phyloP scores from a whole-genome alignment of 352 stramenopile species.

The Globisporangium nunn region DNA sequence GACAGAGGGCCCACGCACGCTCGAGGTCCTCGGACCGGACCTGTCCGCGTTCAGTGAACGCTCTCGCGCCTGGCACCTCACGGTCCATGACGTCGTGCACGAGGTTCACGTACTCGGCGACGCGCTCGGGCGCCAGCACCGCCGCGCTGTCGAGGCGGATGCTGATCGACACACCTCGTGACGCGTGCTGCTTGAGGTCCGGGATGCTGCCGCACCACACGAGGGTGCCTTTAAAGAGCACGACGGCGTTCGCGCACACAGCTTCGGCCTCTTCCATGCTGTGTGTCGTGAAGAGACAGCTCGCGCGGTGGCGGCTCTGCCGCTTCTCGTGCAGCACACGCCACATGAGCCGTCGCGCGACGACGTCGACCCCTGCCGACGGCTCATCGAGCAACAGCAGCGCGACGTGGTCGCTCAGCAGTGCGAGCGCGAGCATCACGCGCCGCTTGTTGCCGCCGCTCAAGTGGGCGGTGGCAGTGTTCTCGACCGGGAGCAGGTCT shows the following conservation, averaged over 20 bases:
- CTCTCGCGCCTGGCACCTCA: conserved; percentile 7
- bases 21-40: conserved; percentile 35
- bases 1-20: conserved; percentile 45
- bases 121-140: conserved; percentile 32
- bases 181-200: conserved; percentile 67
- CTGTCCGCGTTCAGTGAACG: conserved; percentile 17
- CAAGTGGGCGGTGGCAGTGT: conserved; percentile 46
- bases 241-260: conserved; percentile 74
- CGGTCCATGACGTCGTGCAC: conserved; percentile 24
- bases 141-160: conserved; percentile 39
- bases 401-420: conserved; percentile 57
- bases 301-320: conserved; percentile 31
- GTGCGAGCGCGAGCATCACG: conserved; percentile 66
- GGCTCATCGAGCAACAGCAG: conserved; percentile 77
- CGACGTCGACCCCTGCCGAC: conserved; percentile 74
- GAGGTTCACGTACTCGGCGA: conserved; percentile 38
- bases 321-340: conserved; percentile 61
- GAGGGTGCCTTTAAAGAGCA: conserved; percentile 62
- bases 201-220: conserved; percentile 77
- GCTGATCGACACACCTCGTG: conserved; percentile 62
- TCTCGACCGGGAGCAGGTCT: conserved; percentile 56
- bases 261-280: conserved; percentile 83
- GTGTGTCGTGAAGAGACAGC: conserved; percentile 81
- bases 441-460: conserved; percentile 81
- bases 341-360: conserved; percentile 76